Evolutionary conservation across 2,329 filamentous ascomycete genomes (phyloP).

Genomic region (Pestalotiopsis sp.): DNA sequence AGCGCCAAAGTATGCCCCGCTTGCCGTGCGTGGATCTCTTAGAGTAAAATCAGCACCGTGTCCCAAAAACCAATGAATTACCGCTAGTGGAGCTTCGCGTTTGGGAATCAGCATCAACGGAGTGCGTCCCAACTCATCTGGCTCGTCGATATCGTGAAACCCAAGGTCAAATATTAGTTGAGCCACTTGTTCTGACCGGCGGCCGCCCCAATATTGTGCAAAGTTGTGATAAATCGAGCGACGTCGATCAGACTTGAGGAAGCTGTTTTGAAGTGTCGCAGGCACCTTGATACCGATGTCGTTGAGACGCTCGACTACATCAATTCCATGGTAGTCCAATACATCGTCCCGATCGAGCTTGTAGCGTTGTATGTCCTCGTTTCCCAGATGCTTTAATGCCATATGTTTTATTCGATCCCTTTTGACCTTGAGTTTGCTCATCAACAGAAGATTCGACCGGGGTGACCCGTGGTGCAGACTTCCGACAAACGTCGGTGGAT

Average conservation of each 20-base stretch:
- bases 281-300: not conserved
- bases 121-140: not conserved
- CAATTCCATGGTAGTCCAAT: not conserved
- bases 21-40: not conserved
- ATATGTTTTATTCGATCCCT: not conserved
- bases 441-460: not conserved
- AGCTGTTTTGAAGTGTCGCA: not conserved
- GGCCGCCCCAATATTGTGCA: too few species aligned
- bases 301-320: not conserved
- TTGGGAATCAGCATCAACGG: not conserved
- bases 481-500: not conserved
- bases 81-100: too few species aligned
- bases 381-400: not conserved
- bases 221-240: not conserved
- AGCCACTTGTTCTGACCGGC: not conserved
- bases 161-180: not conserved
- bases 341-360: not conserved
- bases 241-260: not conserved
- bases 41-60: not conserved
- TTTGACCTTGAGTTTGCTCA: not conserved
- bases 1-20: accelerated
- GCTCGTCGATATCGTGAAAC: not conserved
- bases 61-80: not conserved
- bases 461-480: not conserved
- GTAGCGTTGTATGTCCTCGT: not conserved